Evolutionary conservation across 2,329 filamentous ascomycete species (phyloP), one percentile per base, ranked within the genome.

Genomic region (Fusarium hainanense): DNA sequence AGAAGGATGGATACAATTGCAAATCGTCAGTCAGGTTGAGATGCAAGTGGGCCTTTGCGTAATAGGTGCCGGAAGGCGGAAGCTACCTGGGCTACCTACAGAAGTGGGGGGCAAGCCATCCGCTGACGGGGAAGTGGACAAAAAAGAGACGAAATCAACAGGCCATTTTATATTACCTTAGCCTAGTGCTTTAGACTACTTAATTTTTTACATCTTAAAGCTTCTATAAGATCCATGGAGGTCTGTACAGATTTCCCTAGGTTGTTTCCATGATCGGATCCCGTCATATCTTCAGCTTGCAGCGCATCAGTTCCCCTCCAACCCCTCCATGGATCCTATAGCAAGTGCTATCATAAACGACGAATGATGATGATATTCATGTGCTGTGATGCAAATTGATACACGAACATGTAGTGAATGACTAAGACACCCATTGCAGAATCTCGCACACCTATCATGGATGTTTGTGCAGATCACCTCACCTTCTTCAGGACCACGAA

Each of bases 41-140:
- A 70, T 74, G 75, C 71, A 78, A 69, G 79, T 80, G 79, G 79
- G 78, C 74, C 79, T 79, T 75, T 80, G 79, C 78, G 79, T 80
- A 80, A 80, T 80, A 75, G 77, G 68, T 73, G 74, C 73, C 63
- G 62, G 70, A 69, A 54, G 25, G 30, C 50, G 51, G 40, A 54
- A 72, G 69, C 34, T 37, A 37, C 34, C 34, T 37, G 18, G 34
- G 18, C 34, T 37, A 37, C 34, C 63, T 72, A 63, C 72, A 57
- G 58, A 60, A 61, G 68, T 50, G 44, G 58, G 74, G 59, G 41
- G 73, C 68, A 41, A 73, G 46, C 52, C 58, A 66, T 74, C 52
- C 56, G 60, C 57, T 68, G 37, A 49, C 63, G 54, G 68, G 65
- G 75, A 49, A 65, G 54, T 66, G 61, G 75, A 74, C 73, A 72